Evolutionary conservation across 345 rosid species (phyloP), one percentile per base, ranked within the genome.

Genomic region (Euphorbia pulcherrima): DNA sequence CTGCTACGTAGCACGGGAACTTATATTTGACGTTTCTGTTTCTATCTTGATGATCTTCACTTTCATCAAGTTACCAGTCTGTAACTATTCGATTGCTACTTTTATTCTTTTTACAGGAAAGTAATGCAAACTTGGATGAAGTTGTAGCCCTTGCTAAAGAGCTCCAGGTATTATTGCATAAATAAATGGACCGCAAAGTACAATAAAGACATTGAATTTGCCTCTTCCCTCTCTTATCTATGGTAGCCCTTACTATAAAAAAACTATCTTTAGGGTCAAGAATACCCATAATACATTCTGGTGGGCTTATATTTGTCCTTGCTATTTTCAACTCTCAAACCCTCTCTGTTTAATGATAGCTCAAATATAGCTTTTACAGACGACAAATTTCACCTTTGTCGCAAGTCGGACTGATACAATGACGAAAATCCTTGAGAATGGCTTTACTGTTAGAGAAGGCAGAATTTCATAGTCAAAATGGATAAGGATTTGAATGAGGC

Each of bases 91-190:
- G 14, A 60, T 57, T 24, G 17, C 27, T 33, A 21, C 23, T 23
- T 55, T 68, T 64, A 3, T 65, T 30, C 63, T 56, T 3, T n/a
- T 62, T 52, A 71, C 69, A 93, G 98, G 99, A 94, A 89, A 41
- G 83, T 69, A 89, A 94, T 81, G 80, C 82, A 65, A 86, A 94
- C 76, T 84, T 94, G 82, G 97, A 94, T 82, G 96, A 91, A 76
- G 90, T 91, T 51, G 89, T 94, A 46, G 90, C 86, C 69, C 96
- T 91, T 62, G 97, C 96, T 67, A 89, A 91, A 80, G 91, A 94
- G 73, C 96, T 94, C 64, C 99, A 94, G 80, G 82, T 82, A 76
- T 64, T 17, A 30, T 17, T 27, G 13, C 41, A 35, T 21, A 27
- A 20, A 18, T 28, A 8, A 62, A 50, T 68, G 33, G 53, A 2